phyloP scores from a whole-genome alignment of 2,329 filamentous ascomycete species.

The Aspergillus tamarii region DNA sequence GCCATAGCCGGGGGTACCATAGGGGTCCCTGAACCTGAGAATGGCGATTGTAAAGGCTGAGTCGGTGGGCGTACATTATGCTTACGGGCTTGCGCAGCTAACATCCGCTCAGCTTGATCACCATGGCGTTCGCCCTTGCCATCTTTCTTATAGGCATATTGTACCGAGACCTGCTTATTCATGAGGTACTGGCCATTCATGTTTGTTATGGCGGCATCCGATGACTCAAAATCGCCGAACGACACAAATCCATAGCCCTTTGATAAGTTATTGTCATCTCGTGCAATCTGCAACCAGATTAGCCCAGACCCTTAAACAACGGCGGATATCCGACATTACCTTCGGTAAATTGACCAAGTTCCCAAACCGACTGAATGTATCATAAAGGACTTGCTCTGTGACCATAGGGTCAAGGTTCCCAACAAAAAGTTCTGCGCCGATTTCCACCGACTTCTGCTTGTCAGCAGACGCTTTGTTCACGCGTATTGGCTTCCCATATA shows the following conservation, averaged over 20 bases:
- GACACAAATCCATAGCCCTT: conserved; percentile 98
- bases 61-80: conserved; percentile 86
- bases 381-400: conserved; percentile 93
- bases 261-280: conserved; percentile 83
- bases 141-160: conserved; percentile 99
- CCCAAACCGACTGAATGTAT: conserved; percentile 92
- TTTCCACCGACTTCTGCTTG: conserved; percentile 90
- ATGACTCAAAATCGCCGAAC: conserved; percentile 89
- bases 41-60: conserved; percentile 73
- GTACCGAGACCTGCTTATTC: conserved; percentile 94
- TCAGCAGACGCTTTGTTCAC: conserved; percentile 95
- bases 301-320: conserved; percentile 20
- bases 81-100: conserved; percentile 89
- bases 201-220: conserved; percentile 85
- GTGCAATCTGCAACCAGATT: conserved; percentile 60
- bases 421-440: conserved; percentile 95
- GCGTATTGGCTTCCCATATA: conserved; percentile 92
- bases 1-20: conserved; percentile 50
- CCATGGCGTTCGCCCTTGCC: conserved; percentile 96
- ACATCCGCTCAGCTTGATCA: conserved; percentile 87
- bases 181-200: conserved; percentile 97
- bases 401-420: conserved; percentile 94
- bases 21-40: conserved; percentile 57
- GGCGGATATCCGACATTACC: conserved; percentile 51
- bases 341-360: conserved; percentile 83